Base-by-base conservation (phyloP, 2,329 filamentous ascomycete genomes). In the Stenocarpella maydis region DNA sequence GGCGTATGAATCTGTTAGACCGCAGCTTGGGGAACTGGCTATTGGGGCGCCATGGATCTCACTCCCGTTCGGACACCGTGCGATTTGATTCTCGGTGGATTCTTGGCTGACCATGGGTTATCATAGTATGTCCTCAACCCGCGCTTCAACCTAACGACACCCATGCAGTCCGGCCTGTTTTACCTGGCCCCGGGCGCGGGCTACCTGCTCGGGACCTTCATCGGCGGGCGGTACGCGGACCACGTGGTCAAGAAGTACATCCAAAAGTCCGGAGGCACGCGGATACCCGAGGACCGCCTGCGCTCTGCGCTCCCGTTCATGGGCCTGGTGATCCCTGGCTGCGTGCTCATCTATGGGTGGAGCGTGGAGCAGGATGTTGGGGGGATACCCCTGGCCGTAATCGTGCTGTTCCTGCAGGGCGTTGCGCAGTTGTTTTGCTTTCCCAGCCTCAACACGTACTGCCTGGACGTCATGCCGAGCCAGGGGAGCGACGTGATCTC, bases 381-480 rank as follows among this genome's bases (percentile, higher is more conserved):
- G 10, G 82, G 82, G 5, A 78, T 84, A 21, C 78, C 82, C 2
- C 74, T 90, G 1, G 90, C 89, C 0, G 88, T 92, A 1, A 81
- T 91, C 26, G 86, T 86, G 76, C 90, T 92, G 86, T 92, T 92
- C 74, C 61, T 90, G 2, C 90, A 92, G 75, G 91, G 90, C 4
- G 85, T 92, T 0, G 88, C 87, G 1, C 90, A 92, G 76, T 79
- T 92, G 3, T 90, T 92, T 73, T 91, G 89, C 74, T 92, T 92
- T 72, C 89, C 90, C 0, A 88, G 85, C 71, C 75, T 93, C 70
- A 92, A 92, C 76, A 91, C 90, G 1, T 92, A 96, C 79, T 95
- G 92, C 77, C 80, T 96, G 49, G 92, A 96, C 77, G 92, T 95
- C 15, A 93, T 95, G 90, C 91, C 91, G 72, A 84, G 84, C 1